Base-by-base conservation (phyloP, 1,284 basidiomycete species). In the Fomitopsis betulina region DNA sequence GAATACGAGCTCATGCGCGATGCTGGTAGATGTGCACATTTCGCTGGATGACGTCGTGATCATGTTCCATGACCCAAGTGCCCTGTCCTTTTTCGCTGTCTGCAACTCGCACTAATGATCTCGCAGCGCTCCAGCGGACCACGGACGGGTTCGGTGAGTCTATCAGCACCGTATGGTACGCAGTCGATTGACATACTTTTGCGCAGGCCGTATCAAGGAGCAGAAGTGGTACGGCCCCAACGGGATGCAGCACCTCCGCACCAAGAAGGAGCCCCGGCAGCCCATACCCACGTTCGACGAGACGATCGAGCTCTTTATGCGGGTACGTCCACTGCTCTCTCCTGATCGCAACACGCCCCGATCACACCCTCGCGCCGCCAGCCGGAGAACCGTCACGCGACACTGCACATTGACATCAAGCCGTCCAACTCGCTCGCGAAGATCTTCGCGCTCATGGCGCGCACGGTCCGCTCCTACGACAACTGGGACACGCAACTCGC, bases 11-110 rank as follows among this genome's bases (percentile, higher is more conserved):
- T 65, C 65, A 70, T 73, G 72, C 72, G 38, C 13, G 19, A n/a
- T n/a, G n/a, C 13, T 35, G 13, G 63, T 83, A 95, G 96, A 98
- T 82, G 94, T 98, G 63, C 96, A 98, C 74, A 89, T 98, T 69
- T 96, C 96, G 53, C 75, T 82, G 63, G 96, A 98, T 77, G 81
- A 88, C 67, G 86, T 94, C 54, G 90, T 98, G 51, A 75, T 98
- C 61, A 95, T 98, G 93, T 97, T 96, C 75, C 95, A 98, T 72
- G 96, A 98, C 73, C 91, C 93, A 12, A 84, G 89, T 89, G 65
- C 37, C 50, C 23, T 40, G 53, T 35, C 51, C 27, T 39, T 17
- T 7, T 53, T 52, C 43, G 35, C 56, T 56, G 65, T 64, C 57
- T 57, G n/a, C 2, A 19, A 5, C n/a, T 32, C 59, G 50, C 49